phyloP scores from a whole-genome alignment of 371 early-diverging fungal genomes.

The Mortierella sp. region DNA sequence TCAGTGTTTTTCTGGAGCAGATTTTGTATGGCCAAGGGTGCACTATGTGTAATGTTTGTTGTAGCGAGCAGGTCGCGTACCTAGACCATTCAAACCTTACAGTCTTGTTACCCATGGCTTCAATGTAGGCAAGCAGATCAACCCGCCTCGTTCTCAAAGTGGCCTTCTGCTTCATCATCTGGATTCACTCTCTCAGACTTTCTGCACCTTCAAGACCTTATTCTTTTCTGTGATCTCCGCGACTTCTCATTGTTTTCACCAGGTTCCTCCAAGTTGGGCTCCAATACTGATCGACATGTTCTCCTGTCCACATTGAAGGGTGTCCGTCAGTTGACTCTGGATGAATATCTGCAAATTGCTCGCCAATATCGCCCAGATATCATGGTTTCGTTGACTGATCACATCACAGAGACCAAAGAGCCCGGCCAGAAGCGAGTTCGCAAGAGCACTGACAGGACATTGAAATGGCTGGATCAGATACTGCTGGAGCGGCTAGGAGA shows the following conservation, averaged over 20 bases:
- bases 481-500: constrained; percentile 31
- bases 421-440: constrained; percentile 67
- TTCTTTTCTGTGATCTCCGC: constrained; percentile 74
- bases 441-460: constrained; percentile 73
- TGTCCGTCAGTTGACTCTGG: constrained; percentile 65
- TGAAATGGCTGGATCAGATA: constrained; percentile 71
- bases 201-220: constrained; percentile 59
- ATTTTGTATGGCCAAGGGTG: constrained; percentile 63
- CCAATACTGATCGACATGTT: constrained; percentile 73
- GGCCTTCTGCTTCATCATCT: constrained; percentile 27
- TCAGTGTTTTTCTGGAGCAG: constrained; percentile 67
- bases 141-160: constrained; percentile 23
- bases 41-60: not conserved
- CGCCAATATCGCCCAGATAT: constrained; percentile 65
- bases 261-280: constrained; percentile 46
- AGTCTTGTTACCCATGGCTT: too few species aligned
- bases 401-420: constrained; percentile 49
- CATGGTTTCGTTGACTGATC: constrained; percentile 56
- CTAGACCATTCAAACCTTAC: too few species aligned
- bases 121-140: constrained; percentile 28
- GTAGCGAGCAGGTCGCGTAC: not conserved
- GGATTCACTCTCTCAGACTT: constrained; percentile 67
- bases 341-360: constrained; percentile 59
- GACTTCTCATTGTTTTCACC: constrained; percentile 59
- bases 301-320: constrained; percentile 76